Evolutionary conservation across 2,329 filamentous ascomycete species (phyloP).

Genomic region (Chlorencoelia australis): DNA sequence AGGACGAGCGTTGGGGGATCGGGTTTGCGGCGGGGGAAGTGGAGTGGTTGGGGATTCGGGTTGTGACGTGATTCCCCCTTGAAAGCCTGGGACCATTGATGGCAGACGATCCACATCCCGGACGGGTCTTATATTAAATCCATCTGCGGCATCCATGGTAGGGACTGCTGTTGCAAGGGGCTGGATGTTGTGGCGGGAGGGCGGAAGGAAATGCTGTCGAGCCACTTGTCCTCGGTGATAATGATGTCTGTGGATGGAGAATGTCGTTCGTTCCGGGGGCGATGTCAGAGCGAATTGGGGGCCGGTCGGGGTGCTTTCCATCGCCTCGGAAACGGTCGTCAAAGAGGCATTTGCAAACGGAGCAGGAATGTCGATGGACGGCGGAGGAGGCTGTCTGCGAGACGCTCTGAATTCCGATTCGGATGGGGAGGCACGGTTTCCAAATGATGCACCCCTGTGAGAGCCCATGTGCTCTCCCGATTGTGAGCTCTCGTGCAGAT

Average conservation of each 20-base stretch:
- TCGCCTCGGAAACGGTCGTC: slow-evolving; percentile 35
- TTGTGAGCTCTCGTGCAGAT: slow-evolving; percentile 26
- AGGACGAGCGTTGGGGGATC: slow-evolving; percentile 45
- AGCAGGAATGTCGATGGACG: slow-evolving; percentile 69
- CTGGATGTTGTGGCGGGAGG: slow-evolving; percentile 46
- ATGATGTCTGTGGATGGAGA: slow-evolving; percentile 44
- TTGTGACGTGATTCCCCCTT: slow-evolving; percentile 68
- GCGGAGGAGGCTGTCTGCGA: slow-evolving; percentile 72
- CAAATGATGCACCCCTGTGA: slow-evolving; percentile 34
- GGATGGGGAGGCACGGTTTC: slow-evolving; percentile 41
- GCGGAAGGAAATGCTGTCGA: slow-evolving; percentile 38
- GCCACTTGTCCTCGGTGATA: slow-evolving; percentile 43
- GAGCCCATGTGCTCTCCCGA: slow-evolving; percentile 22
- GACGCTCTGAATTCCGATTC: slow-evolving; percentile 51
- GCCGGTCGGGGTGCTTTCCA: slow-evolving; percentile 51
- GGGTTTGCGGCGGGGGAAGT: slow-evolving; percentile 53
- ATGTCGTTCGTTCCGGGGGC: slow-evolving; percentile 59
- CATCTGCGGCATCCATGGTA: slow-evolving; percentile 58
- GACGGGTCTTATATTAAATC: slow-evolving; percentile 65
- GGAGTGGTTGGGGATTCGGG: slow-evolving; percentile 87
- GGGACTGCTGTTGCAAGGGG: slow-evolving; percentile 58
- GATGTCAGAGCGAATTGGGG: slow-evolving; percentile 57
- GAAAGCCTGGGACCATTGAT: slow-evolving; percentile 65
- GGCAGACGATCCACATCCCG: slow-evolving; percentile 74
- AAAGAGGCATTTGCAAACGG: slow-evolving; percentile 39